Conservation (phyloP, 495 filamentous ascomycete species). For the Margaritispora aquatica region DNA sequence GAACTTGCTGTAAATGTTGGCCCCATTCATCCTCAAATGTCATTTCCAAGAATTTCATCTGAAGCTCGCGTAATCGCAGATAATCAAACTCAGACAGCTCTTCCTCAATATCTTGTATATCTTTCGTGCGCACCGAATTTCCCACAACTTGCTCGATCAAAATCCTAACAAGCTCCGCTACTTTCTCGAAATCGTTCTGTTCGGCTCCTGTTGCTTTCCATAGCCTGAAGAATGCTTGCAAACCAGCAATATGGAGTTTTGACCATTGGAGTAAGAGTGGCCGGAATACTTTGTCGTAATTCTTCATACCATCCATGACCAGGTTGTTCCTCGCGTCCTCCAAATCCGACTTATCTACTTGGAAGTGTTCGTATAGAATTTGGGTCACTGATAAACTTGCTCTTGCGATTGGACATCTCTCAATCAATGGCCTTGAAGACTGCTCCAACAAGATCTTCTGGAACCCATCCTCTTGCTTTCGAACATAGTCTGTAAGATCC, state of each 20-base stretch:
- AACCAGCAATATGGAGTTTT: constrained; percentile 78
- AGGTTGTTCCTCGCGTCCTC: constrained; percentile 76
- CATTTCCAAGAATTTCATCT: constrained; percentile 89
- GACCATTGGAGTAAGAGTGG: constrained; percentile 93
- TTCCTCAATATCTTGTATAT: constrained; percentile 83
- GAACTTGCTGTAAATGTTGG: constrained; percentile 77
- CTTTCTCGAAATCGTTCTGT: constrained; percentile 82
- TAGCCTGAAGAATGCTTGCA: constrained; percentile 86
- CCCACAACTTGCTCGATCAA: constrained; percentile 90
- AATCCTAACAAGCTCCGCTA: constrained; percentile 83
- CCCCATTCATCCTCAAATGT: constrained; percentile 95
- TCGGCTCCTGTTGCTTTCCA: constrained; percentile 88
- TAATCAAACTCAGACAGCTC: constrained; percentile 81
- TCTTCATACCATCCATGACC: constrained; percentile 63
- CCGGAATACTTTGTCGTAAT: constrained; percentile 81
- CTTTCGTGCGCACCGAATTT: constrained; percentile 72
- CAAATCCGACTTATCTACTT: constrained; percentile 79
- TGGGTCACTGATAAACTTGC: constrained; percentile 83
- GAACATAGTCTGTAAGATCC: constrained; percentile 91
- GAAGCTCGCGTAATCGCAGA: constrained; percentile 69
- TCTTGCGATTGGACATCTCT: constrained; percentile 83
- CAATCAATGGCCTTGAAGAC: constrained; percentile 59
- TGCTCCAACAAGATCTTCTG: constrained; percentile 91
- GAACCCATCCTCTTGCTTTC: constrained; percentile 84
- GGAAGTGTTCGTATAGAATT: constrained; percentile 92